phyloP scores from a whole-genome alignment of 176 grass and related monocot genomes.

The Lolium rigidum region DNA sequence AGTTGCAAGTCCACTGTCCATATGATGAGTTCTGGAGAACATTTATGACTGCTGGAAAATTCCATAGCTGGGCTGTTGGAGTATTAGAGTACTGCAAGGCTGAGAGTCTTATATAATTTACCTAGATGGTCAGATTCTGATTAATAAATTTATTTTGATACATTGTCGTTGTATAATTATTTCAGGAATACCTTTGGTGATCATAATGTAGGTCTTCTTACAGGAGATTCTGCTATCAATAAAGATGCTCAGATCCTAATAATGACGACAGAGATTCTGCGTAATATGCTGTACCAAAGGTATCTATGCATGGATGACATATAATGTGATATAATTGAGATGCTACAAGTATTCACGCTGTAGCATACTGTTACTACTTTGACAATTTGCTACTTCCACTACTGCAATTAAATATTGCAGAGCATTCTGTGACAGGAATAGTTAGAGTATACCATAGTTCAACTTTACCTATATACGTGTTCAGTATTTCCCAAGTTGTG shows the following conservation, averaged over 20 bases:
- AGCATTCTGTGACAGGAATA: constrained; percentile 4
- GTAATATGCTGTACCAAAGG: constrained; percentile 99
- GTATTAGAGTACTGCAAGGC: neutral
- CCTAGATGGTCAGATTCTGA: constrained; percentile 18
- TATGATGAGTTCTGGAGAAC: constrained; percentile 34
- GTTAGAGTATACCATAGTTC: constrained; percentile 1
- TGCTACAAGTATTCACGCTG: constrained; percentile 35
- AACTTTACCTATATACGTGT: neutral
- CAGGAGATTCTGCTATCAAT: constrained; percentile 96
- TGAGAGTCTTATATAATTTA: constrained; percentile 22
- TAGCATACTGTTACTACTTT: constrained; percentile 5
- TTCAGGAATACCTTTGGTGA: constrained; percentile 86
- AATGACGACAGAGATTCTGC: constrained; percentile 99
- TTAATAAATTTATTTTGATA: constrained; percentile 39
- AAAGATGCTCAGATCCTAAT: constrained; percentile 95
- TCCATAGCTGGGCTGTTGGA: constrained; percentile 9
- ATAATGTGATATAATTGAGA: constrained; percentile 3
- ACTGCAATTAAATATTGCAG: constrained; percentile 28
- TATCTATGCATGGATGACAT: constrained; percentile 42
- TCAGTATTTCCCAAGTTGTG: constrained; percentile 22
- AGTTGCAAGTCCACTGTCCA: neutral
- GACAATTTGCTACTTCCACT: constrained; percentile 12
- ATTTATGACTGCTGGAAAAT: constrained; percentile 25
- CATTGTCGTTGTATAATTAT: constrained; percentile 48
- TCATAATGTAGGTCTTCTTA: constrained; percentile 95